Evolutionary conservation across 768 basidiomycete species (phyloP), one percentile per base, ranked within the genome.

Genomic region (Phlegmacium glaucopus): DNA sequence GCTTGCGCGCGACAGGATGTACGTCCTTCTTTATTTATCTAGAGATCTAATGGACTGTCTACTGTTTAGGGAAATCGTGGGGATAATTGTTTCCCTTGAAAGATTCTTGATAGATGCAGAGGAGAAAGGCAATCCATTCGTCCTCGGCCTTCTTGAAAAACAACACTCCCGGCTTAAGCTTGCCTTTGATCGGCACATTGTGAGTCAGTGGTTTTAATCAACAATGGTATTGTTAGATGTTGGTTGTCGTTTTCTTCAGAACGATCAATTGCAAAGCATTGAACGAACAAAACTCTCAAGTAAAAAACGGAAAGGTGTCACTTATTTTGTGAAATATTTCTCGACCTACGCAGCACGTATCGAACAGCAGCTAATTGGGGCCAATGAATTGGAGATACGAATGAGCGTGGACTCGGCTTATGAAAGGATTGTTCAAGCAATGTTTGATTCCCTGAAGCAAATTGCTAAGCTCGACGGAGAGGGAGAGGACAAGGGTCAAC

Each of bases 401-500:
- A 69, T 70, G 8, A 79, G 69, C 40, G 88, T 96, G 28, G 87
- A 97, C 59, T 68, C 72, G 4, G 86, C 90, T 1, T 96, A 97
- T 61, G 93, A 94, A 61, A 82, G 76, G 56, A 89, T 98, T 36
- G 87, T 93, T 30, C 83, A 87, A 51, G 75, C 84, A 36, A 96
- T 98, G 81, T 94, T 98, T 60, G 94, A 92, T 38, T 87, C 83
- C 11, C 65, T 98, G 51, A 94, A 93, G 66, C 93, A 94, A 51
- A 91, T 98, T 81, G 95, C 94, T 9, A 98, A 96, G 65, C 70
- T 95, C 76, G 88, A 94, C 47, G 90, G 91, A 0, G 91, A 90
- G 47, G 88, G 82, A 0, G 95, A 98, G 61, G 94, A 94, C 65
- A 98, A 98, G 66, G 94, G 94, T 0, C 93, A 95, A 61, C 77